Conservation (phyloP, 176 grass and related monocot genomes). For the maize (Zea mays) region Zm-B73-REFERENCE-NAM-5.0 NC_050104.1:92835501-92836000, state of each 20-base stretch:
- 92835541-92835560: too few species aligned
- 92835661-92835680: background rate
- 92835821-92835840: too few species aligned
- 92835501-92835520: too few species aligned
- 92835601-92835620: background rate
- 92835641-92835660: background rate
- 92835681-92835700: too few species aligned
- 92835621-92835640: background rate
- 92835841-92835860: too few species aligned
- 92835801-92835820: too few species aligned
- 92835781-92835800: background rate
- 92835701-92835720: conserved; percentile 13
- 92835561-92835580: too few species aligned
- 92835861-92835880: too few species aligned
- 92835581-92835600: too few species aligned
- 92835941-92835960: conserved; percentile 67
- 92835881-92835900: conserved; percentile 82
- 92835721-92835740: background rate
- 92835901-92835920: conserved; percentile 61
- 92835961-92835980: conserved; percentile 65
- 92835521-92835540: too few species aligned
- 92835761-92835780: background rate
- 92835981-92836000: conserved; percentile 71
- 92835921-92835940: conserved; percentile 68
- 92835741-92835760: background rate